Percentiles rank a stretch among this genome's conserved stretches.
Evolutionary conservation across 2,329 filamentous ascomycete species (phyloP).

Genomic region (Paecilomyces fulvus): DNA sequence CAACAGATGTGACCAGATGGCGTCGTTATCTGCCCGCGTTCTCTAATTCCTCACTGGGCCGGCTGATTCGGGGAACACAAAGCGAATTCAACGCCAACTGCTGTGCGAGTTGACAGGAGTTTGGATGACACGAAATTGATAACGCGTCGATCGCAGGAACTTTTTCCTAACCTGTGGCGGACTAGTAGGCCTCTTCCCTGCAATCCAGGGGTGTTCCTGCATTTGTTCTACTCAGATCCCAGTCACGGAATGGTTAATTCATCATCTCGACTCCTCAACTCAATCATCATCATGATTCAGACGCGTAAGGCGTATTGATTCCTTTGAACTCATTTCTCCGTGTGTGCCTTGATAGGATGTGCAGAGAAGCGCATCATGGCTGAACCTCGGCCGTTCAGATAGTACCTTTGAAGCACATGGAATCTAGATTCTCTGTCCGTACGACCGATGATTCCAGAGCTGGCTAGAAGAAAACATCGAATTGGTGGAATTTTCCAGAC

Average conservation of each 20-base stretch:
- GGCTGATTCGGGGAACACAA: background rate
- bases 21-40: background rate
- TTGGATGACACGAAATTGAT: background rate
- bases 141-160: background rate
- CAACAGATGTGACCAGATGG: background rate
- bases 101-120: background rate
- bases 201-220: background rate
- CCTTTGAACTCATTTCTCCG: background rate
- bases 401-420: background rate
- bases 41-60: background rate
- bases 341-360: background rate
- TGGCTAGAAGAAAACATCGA: background rate
- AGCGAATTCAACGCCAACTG: background rate
- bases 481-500: background rate
- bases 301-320: background rate
- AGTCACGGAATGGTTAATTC: background rate
- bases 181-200: background rate
- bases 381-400: background rate
- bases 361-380: background rate
- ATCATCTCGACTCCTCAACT: background rate
- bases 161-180: background rate
- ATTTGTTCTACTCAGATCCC: background rate
- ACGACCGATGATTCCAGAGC: background rate
- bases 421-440: background rate
- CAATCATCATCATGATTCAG: background rate